Conservation (phyloP, 2,329 filamentous ascomycete species). For the Cladosporium oxysporum region DNA sequence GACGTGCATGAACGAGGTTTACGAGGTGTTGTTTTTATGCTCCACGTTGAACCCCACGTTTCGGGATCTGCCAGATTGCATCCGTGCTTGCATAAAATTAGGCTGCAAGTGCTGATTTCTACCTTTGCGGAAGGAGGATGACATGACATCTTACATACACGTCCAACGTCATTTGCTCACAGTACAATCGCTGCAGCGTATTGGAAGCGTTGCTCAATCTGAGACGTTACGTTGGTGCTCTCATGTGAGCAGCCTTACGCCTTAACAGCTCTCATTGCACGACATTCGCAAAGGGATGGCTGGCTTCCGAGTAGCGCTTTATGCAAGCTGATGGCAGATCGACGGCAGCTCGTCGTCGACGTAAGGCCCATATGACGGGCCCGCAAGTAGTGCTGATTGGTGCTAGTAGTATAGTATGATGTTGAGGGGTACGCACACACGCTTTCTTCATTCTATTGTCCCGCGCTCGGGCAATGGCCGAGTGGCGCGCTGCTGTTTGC, state of each 20-base stretch:
- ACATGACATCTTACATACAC: not conserved
- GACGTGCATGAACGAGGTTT: not conserved
- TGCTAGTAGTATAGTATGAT: not conserved
- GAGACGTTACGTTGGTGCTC: not conserved
- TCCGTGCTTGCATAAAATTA: not conserved
- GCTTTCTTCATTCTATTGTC: not conserved
- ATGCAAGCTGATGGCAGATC: conserved; percentile 1
- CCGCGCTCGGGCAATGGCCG: not conserved
- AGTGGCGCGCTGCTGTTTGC: not conserved
- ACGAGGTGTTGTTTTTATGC: not conserved
- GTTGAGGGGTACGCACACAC: not conserved
- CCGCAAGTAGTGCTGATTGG: conserved; percentile 4
- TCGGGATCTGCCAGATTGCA: not conserved
- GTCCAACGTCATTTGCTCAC: conserved; percentile 2
- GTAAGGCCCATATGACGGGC: not conserved
- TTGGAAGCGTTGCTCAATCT: not conserved
- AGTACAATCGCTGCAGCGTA: not conserved
- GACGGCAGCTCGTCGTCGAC: not conserved
- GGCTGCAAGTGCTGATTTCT: not conserved
- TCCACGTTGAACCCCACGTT: not conserved
- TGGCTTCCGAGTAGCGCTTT: not conserved
- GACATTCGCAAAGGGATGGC: not conserved
- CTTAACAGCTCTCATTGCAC: not conserved
- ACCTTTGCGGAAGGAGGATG: not conserved
- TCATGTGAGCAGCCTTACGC: not conserved